Evolutionary conservation across 2,329 filamentous ascomycete genomes (phyloP), one percentile per base, ranked within the genome.

Genomic region (Phialemonium atrogriseum): DNA sequence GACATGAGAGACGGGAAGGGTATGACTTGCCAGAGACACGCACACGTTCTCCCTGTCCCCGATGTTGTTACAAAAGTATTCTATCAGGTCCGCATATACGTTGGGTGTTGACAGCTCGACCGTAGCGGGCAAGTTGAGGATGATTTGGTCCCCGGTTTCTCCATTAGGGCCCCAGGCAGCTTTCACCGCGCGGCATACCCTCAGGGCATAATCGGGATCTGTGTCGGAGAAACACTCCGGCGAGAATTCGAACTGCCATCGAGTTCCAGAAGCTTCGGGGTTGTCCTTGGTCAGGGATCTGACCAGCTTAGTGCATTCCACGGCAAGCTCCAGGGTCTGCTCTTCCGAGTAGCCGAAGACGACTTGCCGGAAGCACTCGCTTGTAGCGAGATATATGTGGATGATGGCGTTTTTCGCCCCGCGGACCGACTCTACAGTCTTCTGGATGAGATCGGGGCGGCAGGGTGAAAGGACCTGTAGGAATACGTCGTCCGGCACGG

Each of bases 61-160:
- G 51, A 96, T 87, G 54, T 89, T 71, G 32, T 70, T 75, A 65
- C 86, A 94, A 60, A 98, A 98, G 62, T 85, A 94, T 56, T 98
- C 91, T 40, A 98, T 84, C 62, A 93, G 83, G 52, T 98, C 91
- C 30, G 91, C 91, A 55, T 91, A 98, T 28, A 95, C 74, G 54
- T 98, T 98, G 20, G 88, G 88, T 1, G 91, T 95, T 1, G 85
- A 64, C 78, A 95, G 80, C 62, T 98, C 91, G 21, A 96, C 89
- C 0, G 91, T 98, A 2, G 91, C 89, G 1, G 91, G 89, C 31
- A 98, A 70, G 64, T 96, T 96, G 70, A 98, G 91, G 54, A 98
- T 94, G 57, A 98, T 85, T 6, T 10, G 28, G 28, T 30, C 19
- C 25, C 25, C 28, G 81, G 84, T 46, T 77, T 80, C 56, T 85